A percentile compares a stretch with the other conserved stretches of the same genome.
phyloP scores from a whole-genome alignment of 2,329 filamentous ascomycete genomes.

The Stylonectria norvegica region DNA sequence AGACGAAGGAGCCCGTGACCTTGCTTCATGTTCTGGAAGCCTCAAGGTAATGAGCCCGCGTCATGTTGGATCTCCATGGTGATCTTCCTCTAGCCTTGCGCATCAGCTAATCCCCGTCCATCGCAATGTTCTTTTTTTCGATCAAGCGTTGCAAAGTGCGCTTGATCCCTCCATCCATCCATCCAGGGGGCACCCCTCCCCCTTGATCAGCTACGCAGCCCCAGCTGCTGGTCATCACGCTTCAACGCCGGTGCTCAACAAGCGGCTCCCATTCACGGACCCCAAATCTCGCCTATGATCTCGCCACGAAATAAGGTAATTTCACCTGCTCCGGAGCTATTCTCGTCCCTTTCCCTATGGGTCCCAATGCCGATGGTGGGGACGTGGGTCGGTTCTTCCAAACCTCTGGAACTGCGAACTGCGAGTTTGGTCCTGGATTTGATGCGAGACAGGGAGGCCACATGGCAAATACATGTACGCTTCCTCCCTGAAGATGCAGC shows the following conservation, averaged over 20 bases:
- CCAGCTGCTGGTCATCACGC: not conserved
- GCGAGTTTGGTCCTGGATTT: not conserved
- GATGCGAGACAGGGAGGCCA: slow-evolving; percentile 19
- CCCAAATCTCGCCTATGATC: slow-evolving; percentile 19
- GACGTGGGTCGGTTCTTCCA: slow-evolving; percentile 12
- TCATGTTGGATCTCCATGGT: not conserved
- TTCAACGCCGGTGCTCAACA: not conserved
- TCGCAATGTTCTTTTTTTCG: slow-evolving; percentile 1
- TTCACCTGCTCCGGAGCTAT: slow-evolving; percentile 15
- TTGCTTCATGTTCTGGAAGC: slow-evolving; percentile 1
- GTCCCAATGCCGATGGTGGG: slow-evolving; percentile 5
- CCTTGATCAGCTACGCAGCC: too few relatives aligned
- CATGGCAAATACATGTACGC: slow-evolving; percentile 24
- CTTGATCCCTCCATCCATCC: too few relatives aligned
- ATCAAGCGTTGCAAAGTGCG: not conserved
- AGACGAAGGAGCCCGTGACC: not conserved
- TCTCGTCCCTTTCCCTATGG: not conserved
- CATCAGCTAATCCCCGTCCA: not conserved
- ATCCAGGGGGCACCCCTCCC: too few relatives aligned
- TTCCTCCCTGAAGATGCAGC: not conserved
- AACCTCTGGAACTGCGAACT: too few relatives aligned
- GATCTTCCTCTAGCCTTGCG: not conserved
- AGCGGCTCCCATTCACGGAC: slow-evolving; percentile 7
- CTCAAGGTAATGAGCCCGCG: too few relatives aligned
- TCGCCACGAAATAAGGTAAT: slow-evolving; percentile 26